Conservation (phyloP, 2,329 filamentous ascomycete species). For the Penicillium sp. region DNA sequence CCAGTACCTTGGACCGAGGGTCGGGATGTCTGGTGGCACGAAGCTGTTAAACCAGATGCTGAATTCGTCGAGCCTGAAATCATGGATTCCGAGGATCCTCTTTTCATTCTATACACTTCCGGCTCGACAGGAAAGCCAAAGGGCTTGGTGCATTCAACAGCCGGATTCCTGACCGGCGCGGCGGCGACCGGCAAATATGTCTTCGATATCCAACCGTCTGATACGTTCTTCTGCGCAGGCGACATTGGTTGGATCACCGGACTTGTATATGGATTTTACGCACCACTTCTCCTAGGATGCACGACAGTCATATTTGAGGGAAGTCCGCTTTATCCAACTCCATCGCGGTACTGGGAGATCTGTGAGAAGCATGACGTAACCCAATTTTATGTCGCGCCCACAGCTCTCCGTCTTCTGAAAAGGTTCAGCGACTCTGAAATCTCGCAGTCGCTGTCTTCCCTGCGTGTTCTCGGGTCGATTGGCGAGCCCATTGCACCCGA, state of each 20-base stretch:
- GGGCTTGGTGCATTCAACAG: conserved; percentile 94
- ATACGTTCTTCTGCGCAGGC: conserved; percentile 95
- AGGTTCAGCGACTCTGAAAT: background rate
- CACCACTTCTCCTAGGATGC: conserved; percentile 83
- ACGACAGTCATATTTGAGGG: conserved; percentile 94
- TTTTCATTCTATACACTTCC: conserved; percentile 94
- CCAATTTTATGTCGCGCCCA: conserved; percentile 86
- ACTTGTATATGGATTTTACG: conserved; percentile 94
- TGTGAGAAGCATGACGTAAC: conserved; percentile 85
- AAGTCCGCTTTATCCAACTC: conserved; percentile 71
- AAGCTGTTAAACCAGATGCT: conserved; percentile 40
- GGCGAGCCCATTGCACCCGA: conserved; percentile 1
- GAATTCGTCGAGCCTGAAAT: conserved; percentile 73
- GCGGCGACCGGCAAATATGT: conserved; percentile 79
- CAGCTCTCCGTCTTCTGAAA: conserved; percentile 67
- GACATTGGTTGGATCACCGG: conserved; percentile 98
- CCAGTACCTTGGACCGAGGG: background rate
- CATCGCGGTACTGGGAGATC: conserved; percentile 68
- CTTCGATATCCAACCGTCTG: background rate
- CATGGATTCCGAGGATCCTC: background rate
- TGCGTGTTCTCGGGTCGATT: background rate
- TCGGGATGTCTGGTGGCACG: conserved; percentile 76
- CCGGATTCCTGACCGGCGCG: conserved; percentile 82
- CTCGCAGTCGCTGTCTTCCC: too few relatives aligned
- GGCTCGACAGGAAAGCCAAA: conserved; percentile 97